A percentile compares a stretch with the other conserved stretches of the same genome.
Conservation (phyloP, 495 filamentous ascomycete species). For the Lentithecium fluviatile region DNA sequence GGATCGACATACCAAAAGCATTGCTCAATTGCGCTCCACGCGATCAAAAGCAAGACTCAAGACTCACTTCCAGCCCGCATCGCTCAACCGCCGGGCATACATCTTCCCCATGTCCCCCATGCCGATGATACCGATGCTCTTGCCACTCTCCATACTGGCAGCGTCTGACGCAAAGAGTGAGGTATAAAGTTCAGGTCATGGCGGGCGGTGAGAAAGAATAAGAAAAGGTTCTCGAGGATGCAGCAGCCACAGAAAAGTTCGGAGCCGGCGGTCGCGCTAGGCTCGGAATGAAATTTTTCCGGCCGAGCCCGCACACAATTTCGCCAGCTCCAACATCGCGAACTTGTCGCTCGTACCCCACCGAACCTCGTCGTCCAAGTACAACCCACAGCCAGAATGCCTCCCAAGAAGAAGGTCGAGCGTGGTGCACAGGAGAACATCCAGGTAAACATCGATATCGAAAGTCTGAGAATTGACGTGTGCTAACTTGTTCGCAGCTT, state of each 20-base stretch:
- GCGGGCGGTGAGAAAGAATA: conserved; percentile 7
- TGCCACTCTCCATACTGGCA: conserved; percentile 27
- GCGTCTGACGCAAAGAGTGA: not conserved
- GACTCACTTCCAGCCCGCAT: conserved; percentile 91
- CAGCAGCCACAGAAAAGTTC: not conserved
- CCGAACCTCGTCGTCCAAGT: conserved; percentile 4
- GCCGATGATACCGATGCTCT: conserved; percentile 80
- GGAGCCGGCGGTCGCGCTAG: conserved; percentile 7
- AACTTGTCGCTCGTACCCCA: conserved; percentile 5
- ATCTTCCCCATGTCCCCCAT: conserved; percentile 99
- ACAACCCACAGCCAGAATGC: conserved; percentile 28
- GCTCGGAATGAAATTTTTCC: conserved; percentile 11
- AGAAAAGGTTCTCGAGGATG: not conserved
- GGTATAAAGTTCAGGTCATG: conserved; percentile 18
- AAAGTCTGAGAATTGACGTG: not conserved
- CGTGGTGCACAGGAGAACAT: conserved; percentile 89
- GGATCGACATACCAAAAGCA: conserved; percentile 21
- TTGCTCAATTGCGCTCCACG: not conserved
- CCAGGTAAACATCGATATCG: conserved; percentile 46
- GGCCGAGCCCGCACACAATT: conserved; percentile 1
- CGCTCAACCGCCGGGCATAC: conserved; percentile 85
- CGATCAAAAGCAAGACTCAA: conserved; percentile 24
- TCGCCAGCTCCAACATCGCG: not conserved
- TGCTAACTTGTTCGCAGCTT: conserved; percentile 48
- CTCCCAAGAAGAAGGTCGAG: conserved; percentile 78